A percentile compares a stretch with the other conserved stretches of the same genome.
These are phyloP conservation scores for Shiraia bambusicola DNA, from an alignment of 2,329 filamentous ascomycete genomes.

Conservation along the genomic window DNA sequence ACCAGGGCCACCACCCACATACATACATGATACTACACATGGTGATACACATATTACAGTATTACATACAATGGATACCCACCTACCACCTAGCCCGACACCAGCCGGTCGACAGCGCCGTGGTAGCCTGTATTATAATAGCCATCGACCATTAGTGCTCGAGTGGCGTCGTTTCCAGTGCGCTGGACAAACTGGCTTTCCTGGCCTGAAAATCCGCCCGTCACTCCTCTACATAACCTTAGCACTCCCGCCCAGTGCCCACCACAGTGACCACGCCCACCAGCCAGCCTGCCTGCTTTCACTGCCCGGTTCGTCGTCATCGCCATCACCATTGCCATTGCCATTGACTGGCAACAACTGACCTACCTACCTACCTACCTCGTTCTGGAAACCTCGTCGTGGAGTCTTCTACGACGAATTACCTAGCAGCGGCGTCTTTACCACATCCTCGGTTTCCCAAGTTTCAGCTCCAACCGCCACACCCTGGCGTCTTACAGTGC, in stretches of 20 bases:
- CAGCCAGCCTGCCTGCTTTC: slow-evolving; percentile 18
- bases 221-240: slow-evolving; percentile 22
- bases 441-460: slow-evolving; percentile 29
- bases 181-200: slow-evolving; percentile 24
- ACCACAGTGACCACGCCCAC: no score
- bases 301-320: slow-evolving; percentile 12
- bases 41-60: no score
- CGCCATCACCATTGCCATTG: slow-evolving; percentile 3
- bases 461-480: slow-evolving; percentile 33
- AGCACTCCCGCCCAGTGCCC: no score
- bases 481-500: slow-evolving; percentile 22
- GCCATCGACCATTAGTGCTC: no score
- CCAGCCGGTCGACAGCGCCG: neutral
- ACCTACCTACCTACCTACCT: no score
- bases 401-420: slow-evolving; percentile 4
- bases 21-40: no score
- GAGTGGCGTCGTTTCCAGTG: slow-evolving; percentile 32
- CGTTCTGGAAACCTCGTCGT: no score
- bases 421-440: neutral
- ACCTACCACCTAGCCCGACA: slow-evolving; percentile 12
- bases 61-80: no score
- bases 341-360: no score
- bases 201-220: slow-evolving; percentile 18
- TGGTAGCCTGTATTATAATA: no score
- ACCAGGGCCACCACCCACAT: no score